Base-by-base conservation (phyloP, 2,329 filamentous ascomycete genomes). In the Ceratocystis lukuohia region DNA sequence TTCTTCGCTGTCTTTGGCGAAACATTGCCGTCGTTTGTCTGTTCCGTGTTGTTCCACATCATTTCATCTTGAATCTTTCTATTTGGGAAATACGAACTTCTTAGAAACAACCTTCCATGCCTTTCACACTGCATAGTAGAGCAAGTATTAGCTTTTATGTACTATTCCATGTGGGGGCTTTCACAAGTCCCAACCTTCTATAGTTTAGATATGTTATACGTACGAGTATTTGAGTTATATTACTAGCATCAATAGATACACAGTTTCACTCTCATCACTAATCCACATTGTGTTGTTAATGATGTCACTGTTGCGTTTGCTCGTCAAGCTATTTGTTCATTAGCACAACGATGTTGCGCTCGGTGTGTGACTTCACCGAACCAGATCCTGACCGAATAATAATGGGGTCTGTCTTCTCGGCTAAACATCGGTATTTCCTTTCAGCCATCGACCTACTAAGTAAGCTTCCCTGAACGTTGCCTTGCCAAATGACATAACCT, bases 31-130 rank as follows among this genome's bases (percentile, higher is more conserved):
- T 15, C 17, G 30, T 62, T 66, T 46, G 28, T 28, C 17, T 57
- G 37, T 25, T 53, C 48, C 48, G 5, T 61, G 10, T 56, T 41
- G 46, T 46, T 41, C 28, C 45, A 8, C 37, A 20, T 25, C 8
- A 37, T 62, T 37, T 62, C 50, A 41, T 59, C 28, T 56, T 66
- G 61, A 44, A 28, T 66, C 30, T 45, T 62, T 57, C 61, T 56
- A 50, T 20, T 50, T 30, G 17, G 37, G 20, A 48, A 63, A 63
- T 48, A 63, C 61, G 61, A 48, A 20, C 44, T 48, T 63, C 25
- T 63, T 33, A 30, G 46, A 63, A 48, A 63, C 61, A 63, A 28
- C 33, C 28, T 10, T 22, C 44, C n/a, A 33, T 30, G 50, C 61
- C 37, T 48, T 45, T 63, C n/a, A 30, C 61, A 33, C 41, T 48